Base-by-base conservation (phyloP, 441 rosid genomes). In the Flueggea neowawraea region DNA sequence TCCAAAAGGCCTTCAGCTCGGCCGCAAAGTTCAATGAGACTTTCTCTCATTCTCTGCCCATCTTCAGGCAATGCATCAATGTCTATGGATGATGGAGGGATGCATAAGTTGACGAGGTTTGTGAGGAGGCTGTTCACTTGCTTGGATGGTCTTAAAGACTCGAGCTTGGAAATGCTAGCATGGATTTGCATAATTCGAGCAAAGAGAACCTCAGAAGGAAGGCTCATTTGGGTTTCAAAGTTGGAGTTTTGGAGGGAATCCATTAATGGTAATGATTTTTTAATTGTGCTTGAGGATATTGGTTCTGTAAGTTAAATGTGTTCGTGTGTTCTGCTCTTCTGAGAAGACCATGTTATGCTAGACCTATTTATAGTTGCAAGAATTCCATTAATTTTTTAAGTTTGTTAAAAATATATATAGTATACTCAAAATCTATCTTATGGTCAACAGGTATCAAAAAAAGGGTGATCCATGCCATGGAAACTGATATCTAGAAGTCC, bases 61-160 rank as follows among this genome's bases (percentile, higher is more conserved):
- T 68, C 59, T 39, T 43, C 54, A 50, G 78, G 53, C 17, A 73
- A 71, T 33, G 43, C 55, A 7, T 44, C 39, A 6, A 71, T 63
- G 57, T 77, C 78, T 22, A 77, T 56, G 47, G 73, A 51, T n/a
- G 77, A 70, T 5, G 82, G 73, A 0, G 60, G 71, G 22, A 57
- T 69, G 22, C 85, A 80, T 45, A 75, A 47, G 49, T 61, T 73
- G 16, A 80, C 82, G 6, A 78, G 82, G 22, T 62, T 70, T n/a
- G 66, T 63, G 43, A 80, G 57, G 50, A 78, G 78, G 69, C 32
- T 60, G 56, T 78, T 73, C 31, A 80, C 75, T 55, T 78, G 71
- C 55, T 75, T 78, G 7, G 77, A 78, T 22, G 85, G 82, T 28
- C 54, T 71, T 17, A 75, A 51, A 6, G 78, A 75, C 10, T 75